phyloP scores from a whole-genome alignment of 1,284 basidiomycete genomes.

The Leccinum laetum region DNA sequence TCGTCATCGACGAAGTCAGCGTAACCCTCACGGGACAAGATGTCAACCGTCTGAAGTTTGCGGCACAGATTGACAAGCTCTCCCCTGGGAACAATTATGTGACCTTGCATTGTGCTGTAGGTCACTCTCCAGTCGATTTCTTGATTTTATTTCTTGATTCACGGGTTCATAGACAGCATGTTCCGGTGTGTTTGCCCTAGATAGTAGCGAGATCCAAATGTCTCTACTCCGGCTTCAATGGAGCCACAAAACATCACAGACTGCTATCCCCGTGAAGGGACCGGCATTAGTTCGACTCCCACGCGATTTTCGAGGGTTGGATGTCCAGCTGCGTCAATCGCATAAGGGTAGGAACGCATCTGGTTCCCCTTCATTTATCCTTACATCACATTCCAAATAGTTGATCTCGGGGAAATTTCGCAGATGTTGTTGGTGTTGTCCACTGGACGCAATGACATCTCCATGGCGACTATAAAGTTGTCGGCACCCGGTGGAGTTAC shows the following conservation, averaged over 20 bases:
- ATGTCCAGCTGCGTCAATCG: conserved; percentile 61
- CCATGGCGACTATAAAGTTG: conserved; percentile 52
- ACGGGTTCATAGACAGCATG: conserved; percentile 52
- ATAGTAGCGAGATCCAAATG: conserved; percentile 59
- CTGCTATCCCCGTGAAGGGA: conserved; percentile 26
- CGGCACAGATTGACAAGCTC: conserved; percentile 37
- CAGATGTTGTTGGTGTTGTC: conserved; percentile 54
- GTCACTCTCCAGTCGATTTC: conserved; percentile 27
- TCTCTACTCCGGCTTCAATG: conserved; percentile 61
- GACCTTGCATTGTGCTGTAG: conserved; percentile 67
- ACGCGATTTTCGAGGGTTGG: conserved; percentile 56
- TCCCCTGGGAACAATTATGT: conserved; percentile 55
- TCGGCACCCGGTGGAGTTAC: conserved; percentile 49
- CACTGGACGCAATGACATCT: conserved; percentile 66
- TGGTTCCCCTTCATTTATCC: conserved; percentile 5
- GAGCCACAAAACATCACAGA: conserved; percentile 40
- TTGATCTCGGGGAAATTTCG: conserved; percentile 64
- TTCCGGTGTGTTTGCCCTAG: conserved; percentile 60
- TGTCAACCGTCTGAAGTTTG: conserved; percentile 53
- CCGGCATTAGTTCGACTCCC: conserved; percentile 56
- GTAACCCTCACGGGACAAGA: conserved; percentile 58
- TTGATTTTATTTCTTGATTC: not conserved
- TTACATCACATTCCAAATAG: conserved; percentile 37
- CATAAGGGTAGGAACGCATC: conserved; percentile 48
- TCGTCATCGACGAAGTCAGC: conserved; percentile 52